Evolutionary conservation across 345 rosid species (phyloP).

Genomic region (Eucalyptus fibrosa): DNA sequence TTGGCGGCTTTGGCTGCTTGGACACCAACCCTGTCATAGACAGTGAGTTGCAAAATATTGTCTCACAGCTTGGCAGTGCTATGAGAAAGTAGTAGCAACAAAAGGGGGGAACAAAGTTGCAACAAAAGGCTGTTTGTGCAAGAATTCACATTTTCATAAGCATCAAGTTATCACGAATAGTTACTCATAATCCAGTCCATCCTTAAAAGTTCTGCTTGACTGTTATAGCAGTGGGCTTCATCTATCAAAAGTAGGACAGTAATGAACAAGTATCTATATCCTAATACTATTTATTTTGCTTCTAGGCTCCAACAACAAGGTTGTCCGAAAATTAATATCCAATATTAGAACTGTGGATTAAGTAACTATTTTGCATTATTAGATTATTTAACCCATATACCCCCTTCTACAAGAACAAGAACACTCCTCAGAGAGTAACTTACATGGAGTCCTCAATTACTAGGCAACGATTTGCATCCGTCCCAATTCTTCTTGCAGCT

Average conservation of each 20-base stretch:
- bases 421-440: background rate
- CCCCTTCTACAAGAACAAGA: background rate
- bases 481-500: constrained; percentile 24
- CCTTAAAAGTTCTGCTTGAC: background rate
- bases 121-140: background rate
- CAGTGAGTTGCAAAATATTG: background rate
- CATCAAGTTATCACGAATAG: background rate
- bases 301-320: background rate
- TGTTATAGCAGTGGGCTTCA: background rate
- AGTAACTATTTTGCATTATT: background rate
- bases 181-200: background rate
- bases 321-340: background rate
- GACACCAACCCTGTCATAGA: constrained; percentile 21
- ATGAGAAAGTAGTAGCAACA: background rate
- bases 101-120: background rate
- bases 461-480: constrained; percentile 16
- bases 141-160: background rate
- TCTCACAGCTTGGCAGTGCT: background rate
- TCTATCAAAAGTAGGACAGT: background rate
- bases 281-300: background rate
- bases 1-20: constrained; percentile 28
- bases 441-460: constrained; percentile 38
- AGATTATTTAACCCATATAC: background rate
- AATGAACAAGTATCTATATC: background rate
- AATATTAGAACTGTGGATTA: background rate